Evolutionary conservation across 2,329 filamentous ascomycete species (phyloP), one percentile per base, ranked within the genome.

Genomic region (Oidium heveae): DNA sequence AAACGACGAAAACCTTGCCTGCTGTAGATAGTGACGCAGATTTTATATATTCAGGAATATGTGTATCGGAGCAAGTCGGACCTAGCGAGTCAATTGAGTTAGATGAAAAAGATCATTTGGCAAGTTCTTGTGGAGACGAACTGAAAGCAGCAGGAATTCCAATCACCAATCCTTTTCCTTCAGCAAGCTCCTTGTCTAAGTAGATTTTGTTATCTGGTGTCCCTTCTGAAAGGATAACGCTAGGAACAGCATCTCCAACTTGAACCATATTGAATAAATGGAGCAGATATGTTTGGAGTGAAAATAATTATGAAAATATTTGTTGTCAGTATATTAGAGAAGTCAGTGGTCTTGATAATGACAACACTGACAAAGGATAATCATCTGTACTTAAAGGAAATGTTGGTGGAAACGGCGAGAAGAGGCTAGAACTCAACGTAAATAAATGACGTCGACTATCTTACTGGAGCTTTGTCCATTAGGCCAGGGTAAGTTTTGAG

Each of bases 131-230:
- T 34, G 39, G 18, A 22, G 41, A 70, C 72, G 56, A 66, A 72
- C 74, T 76, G 69, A 86, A 89, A 55, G 84, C 84, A 50, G 82
- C 85, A 2, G 86, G 86, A 33, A 89, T 84, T 59, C 86, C 86
- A 59, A 96, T 75, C 66, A 95, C 82, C 60, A 95, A 69, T 56
- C 84, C 86, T 64, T 85, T 83, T 59, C 77, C 79, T 59, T 74
- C 73, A 58, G 66, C 66, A 59, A 94, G 74, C 71, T 93, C 86
- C 61, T 84, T 78, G 34, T 58, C 56, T 57, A 96, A 75, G 69
- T 86, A 88, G 69, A 96, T 79, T 69, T 88, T 91, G 74, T 86
- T 91, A 57, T 85, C 86, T 1, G 89, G 89, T 34, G 82, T 86
- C 69, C 76, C 75, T 71, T 96, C 84, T 59, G 79, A 80, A 61